Evolutionary conservation across 2,329 filamentous ascomycete species (phyloP), one percentile per base, ranked within the genome.

Genomic region (Geoglossum cookeanum): DNA sequence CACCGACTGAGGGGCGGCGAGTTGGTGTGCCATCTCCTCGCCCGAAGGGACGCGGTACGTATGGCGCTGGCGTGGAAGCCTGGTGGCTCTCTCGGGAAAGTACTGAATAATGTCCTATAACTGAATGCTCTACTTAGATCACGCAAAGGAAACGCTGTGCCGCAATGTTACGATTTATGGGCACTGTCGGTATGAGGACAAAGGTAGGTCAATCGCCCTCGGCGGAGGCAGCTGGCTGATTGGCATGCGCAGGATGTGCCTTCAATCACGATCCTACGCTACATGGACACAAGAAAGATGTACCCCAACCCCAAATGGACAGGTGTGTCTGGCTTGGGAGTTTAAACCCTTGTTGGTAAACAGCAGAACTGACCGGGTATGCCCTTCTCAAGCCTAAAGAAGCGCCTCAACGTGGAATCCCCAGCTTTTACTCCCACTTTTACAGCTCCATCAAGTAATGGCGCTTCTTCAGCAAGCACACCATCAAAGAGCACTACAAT

Each of bases 141-240:
- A 85, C 69, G 74, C 80, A 56, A 94, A 91, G 72, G 89, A 94
- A 68, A 94, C 87, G 5, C 78, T 91, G 58, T 96, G 89, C 72
- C 84, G 89, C 66, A 95, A 96, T 71, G 84, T 96, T 60, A 79
- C 89, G 60, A 94, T 96, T 65, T 95, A 94, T 69, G 89, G 89
- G 58, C 86, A 91, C 70, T 96, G 89, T 70, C 84, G 88, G 62
- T 94, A 89, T 71, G 87, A 94, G 73, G 87, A 94, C 67, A 84
- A 87, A 72, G 88, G 87, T 72, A 66, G 44, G 58, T 44, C 44
- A 27, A 44, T 22, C 22, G 42, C 13, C n/a, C n/a, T 22, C n/a
- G n/a, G n/a, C 42, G 15, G n/a, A 8, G n/a, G 42, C 15, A n/a
- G 15, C n/a, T 3, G 42, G n/a, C 42, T 45, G 42, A 45, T 45